These are phyloP conservation scores for Cyclostephanos invisitatus DNA, from an alignment of 108 stramenopile genomes.

Conservation along the genomic window DNA sequence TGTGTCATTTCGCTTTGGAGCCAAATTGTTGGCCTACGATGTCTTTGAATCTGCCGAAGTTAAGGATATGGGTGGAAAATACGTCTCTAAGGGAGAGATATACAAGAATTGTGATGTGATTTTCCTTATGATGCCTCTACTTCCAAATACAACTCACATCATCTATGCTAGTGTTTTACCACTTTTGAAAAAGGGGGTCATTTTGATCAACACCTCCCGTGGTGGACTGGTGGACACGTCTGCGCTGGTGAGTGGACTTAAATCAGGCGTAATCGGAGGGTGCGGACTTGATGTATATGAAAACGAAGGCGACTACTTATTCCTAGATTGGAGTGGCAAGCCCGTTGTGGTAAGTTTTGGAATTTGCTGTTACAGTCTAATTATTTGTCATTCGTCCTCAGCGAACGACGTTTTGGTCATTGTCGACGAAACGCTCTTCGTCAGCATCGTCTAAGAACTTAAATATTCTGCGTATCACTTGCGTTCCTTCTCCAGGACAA, in stretches of 20 bases:
- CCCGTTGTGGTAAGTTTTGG: constrained; percentile 22
- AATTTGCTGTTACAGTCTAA: no score
- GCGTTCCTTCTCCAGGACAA: constrained; percentile 19
- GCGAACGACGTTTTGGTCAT: no score
- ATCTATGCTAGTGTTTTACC: constrained; percentile 56
- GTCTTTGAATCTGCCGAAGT: constrained; percentile 65
- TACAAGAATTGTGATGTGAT: constrained; percentile 67
- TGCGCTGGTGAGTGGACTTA: constrained; percentile 61
- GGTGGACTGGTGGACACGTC: constrained; percentile 77
- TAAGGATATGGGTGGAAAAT: constrained; percentile 68
- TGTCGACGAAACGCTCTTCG: no score
- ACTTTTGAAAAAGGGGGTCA: constrained; percentile 60
- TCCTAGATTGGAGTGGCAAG: constrained; percentile 73
- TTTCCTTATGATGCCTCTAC: constrained; percentile 77
- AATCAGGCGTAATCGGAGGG: constrained; percentile 62
- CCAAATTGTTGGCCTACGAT: constrained; percentile 58
- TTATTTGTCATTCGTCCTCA: no score
- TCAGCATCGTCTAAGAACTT: no score
- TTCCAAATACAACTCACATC: constrained; percentile 61
- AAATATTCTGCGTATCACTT: no score
- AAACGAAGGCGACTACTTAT: constrained; percentile 82
- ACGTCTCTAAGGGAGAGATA: constrained; percentile 74
- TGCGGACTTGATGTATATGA: constrained; percentile 78
- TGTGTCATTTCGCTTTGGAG: constrained; percentile 82
- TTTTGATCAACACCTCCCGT: constrained; percentile 77